These are phyloP conservation scores for Lactifluus volemus DNA, from an alignment of 768 basidiomycete genomes.

Conservation along the genomic window DNA sequence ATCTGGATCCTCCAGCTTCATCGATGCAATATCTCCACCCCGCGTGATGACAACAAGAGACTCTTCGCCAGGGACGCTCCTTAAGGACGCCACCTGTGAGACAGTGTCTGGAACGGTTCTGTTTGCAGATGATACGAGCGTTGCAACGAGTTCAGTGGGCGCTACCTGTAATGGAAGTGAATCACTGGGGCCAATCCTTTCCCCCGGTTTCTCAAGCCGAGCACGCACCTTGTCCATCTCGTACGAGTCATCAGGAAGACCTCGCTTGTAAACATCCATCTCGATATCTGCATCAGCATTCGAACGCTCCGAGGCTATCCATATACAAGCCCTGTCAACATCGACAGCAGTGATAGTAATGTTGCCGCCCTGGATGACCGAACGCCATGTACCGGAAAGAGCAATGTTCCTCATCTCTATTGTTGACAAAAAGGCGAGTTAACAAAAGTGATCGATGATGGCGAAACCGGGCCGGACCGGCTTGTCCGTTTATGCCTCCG, in stretches of 20 bases:
- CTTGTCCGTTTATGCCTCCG: slow-evolving; percentile 9
- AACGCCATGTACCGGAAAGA: slow-evolving; percentile 12
- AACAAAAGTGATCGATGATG: no score
- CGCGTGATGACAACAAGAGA: slow-evolving; percentile 57
- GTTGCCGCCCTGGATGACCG: background rate
- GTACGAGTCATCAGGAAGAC: background rate
- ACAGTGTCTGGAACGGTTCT: slow-evolving; percentile 18
- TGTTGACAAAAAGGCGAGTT: no score
- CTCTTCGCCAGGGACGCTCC: slow-evolving; percentile 59
- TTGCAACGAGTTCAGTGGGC: slow-evolving; percentile 4
- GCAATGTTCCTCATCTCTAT: slow-evolving; percentile 1
- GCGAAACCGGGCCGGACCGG: background rate
- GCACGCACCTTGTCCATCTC: slow-evolving; percentile 1
- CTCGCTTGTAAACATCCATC: slow-evolving; percentile 12
- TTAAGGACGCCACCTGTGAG: slow-evolving; percentile 36
- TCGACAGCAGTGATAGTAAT: slow-evolving; percentile 10
- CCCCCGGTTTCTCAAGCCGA: no score
- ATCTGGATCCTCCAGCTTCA: slow-evolving; percentile 44
- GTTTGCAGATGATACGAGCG: slow-evolving; percentile 11
- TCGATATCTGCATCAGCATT: slow-evolving; percentile 18
- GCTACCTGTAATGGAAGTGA: background rate
- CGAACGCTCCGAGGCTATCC: slow-evolving; percentile 16
- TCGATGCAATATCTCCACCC: slow-evolving; percentile 75
- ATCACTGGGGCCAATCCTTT: background rate
- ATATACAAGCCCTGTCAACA: slow-evolving; percentile 11